phyloP scores from a whole-genome alignment of 257 asterid genomes.

The Scutellaria baicalensis region DNA sequence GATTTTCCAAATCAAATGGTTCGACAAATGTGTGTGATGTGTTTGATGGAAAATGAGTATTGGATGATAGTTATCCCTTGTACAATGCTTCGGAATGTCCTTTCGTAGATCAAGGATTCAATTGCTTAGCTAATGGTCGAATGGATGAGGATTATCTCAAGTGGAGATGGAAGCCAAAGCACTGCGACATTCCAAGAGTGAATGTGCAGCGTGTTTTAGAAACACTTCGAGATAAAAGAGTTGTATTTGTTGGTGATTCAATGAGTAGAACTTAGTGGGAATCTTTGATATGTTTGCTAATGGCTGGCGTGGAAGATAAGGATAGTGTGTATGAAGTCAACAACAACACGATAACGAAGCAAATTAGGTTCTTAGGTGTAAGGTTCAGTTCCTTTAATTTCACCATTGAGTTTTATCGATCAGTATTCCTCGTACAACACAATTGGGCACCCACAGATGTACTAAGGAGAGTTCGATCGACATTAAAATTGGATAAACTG shows the following conservation, averaged over 20 bases:
- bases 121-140: constrained; percentile 86
- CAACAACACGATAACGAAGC: constrained; percentile 72
- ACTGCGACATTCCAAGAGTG: constrained; percentile 61
- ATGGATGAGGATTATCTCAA: constrained; percentile 59
- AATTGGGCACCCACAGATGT: constrained; percentile 53
- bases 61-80: constrained; percentile 65
- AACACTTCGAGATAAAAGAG: constrained; percentile 69
- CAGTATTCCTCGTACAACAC: constrained; percentile 78
- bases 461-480: constrained; percentile 74
- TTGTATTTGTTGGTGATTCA: constrained; percentile 92
- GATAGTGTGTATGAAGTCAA: constrained; percentile 70
- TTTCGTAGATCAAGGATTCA: constrained; percentile 62
- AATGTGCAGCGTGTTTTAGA: constrained; percentile 46
- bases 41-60: constrained; percentile 78
- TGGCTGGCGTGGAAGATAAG: constrained; percentile 71
- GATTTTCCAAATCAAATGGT: constrained; percentile 23
- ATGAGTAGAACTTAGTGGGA: constrained; percentile 95
- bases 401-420: constrained; percentile 77
- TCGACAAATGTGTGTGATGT: constrained; percentile 44
- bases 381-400: constrained; percentile 43
- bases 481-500: constrained; percentile 55
- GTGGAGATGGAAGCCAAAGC: constrained; percentile 88
- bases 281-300: constrained; percentile 83
- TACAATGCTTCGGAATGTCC: constrained; percentile 84
- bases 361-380: constrained; percentile 61